phyloP scores from a whole-genome alignment of 495 filamentous ascomycete genomes.

The Penicillium pancosmium region DNA sequence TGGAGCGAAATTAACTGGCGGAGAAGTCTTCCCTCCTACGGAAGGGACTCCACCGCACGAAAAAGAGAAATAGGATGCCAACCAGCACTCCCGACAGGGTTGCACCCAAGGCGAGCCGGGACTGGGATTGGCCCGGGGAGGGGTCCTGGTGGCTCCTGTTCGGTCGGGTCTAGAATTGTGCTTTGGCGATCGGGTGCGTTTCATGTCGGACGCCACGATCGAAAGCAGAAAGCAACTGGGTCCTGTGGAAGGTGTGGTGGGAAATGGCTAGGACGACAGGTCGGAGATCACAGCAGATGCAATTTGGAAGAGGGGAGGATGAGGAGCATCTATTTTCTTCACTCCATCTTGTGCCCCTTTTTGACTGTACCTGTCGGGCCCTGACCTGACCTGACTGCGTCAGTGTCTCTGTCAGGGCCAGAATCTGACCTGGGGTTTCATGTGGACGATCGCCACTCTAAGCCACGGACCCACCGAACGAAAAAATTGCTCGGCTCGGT shows the following conservation, averaged over 20 bases:
- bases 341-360: not conserved
- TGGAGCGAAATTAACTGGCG: conserved; percentile 13
- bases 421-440: conserved; percentile 4
- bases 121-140: not conserved
- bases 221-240: not conserved
- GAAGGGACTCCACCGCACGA: conserved; percentile 1
- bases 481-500: conserved; percentile 6
- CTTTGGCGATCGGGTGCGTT: conserved; percentile 17
- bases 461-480: conserved; percentile 5
- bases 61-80: conserved; percentile 6
- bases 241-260: not conserved
- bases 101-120: not conserved
- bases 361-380: not conserved
- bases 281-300: conserved; percentile 13
- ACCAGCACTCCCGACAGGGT: not conserved
- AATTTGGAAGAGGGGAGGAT: not conserved
- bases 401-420: not conserved
- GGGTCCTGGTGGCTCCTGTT: not conserved
- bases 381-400: not conserved
- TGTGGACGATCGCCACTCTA: conserved; percentile 3
- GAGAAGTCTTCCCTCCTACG: not conserved
- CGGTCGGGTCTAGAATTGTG: conserved; percentile 18
- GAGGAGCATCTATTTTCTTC: not conserved
- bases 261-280: conserved; percentile 6
- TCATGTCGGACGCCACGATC: conserved; percentile 15